Evolutionary conservation across 2,329 filamentous ascomycete species (phyloP).

Genomic region (Westerdykella sp.): DNA sequence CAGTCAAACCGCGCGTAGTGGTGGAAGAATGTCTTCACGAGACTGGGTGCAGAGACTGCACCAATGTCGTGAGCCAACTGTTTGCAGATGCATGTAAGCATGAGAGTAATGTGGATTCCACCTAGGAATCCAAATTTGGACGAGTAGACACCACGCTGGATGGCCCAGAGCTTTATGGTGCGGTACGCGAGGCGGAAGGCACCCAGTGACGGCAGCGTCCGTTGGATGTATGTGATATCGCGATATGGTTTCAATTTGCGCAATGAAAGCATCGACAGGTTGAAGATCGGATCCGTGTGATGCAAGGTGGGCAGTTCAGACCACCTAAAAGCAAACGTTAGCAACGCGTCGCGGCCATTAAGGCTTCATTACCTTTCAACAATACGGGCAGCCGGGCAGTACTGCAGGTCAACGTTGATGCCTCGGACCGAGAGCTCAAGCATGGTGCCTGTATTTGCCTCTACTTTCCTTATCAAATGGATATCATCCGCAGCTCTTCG

Average conservation of each 20-base stretch:
- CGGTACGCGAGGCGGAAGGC: constrained; percentile 55
- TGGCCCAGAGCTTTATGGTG: constrained; percentile 58
- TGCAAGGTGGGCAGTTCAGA: constrained; percentile 39
- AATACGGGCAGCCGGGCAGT: constrained; percentile 54
- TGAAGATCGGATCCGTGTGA: constrained; percentile 49
- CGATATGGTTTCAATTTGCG: constrained; percentile 59
- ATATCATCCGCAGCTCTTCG: constrained; percentile 43
- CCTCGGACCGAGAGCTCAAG: constrained; percentile 55
- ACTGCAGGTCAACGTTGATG: constrained; percentile 59
- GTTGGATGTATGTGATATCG: constrained; percentile 55
- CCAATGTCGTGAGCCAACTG: constrained; percentile 22
- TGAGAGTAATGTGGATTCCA: constrained; percentile 58
- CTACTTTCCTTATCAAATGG: constrained; percentile 52
- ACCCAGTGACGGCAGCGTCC: constrained; percentile 54
- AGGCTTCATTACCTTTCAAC: constrained; percentile 41
- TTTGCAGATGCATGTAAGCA: constrained; percentile 58
- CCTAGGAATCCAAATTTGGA: constrained; percentile 60
- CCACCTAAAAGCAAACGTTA: constrained; percentile 25
- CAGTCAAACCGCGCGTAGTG: constrained; percentile 60
- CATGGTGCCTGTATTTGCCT: constrained; percentile 56
- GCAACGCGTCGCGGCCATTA: background rate
- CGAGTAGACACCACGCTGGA: constrained; percentile 56
- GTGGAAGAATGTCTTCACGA: constrained; percentile 56
- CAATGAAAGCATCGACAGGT: constrained; percentile 51
- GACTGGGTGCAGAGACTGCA: constrained; percentile 43